Base-by-base conservation (phyloP, 2,329 filamentous ascomycete species). In the Diaporthe citriasiana region DNA sequence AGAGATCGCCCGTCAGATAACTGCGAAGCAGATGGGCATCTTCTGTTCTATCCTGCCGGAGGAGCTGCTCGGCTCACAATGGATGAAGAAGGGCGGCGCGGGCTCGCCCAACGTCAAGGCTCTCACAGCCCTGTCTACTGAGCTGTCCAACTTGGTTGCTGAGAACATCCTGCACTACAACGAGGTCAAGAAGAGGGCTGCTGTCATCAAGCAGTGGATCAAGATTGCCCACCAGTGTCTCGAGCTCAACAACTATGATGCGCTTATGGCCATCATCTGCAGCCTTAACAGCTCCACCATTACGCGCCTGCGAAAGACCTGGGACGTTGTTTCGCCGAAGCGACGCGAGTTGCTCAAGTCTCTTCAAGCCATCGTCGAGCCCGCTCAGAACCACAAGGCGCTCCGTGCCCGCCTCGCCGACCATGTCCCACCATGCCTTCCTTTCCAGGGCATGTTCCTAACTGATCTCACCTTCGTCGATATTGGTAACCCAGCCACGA, bases 391-490 rank as follows among this genome's bases (percentile, higher is more conserved):
- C 85, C 96, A 98, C 84, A 94, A 95, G 76, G 91, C 93, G 15
- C 90, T 99, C 33, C 93, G 97, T 59, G 91, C 93, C 73, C 92
- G 94, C 57, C 90, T 99, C 4, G 92, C 96, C 78, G 93, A 94
- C 78, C 94, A 97, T 71, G 92, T 97, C 0, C 94, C 95, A 1
- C 96, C 97, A 7, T 99, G 97, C 81, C 88, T 99, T 70, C 97
- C 97, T 0, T 99, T 98, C 82, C 90, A 99, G 3, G 97, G 97
- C 76, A 97, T 97, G 84, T 98, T 98, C 82, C 88, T 99, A 51
- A 99, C 97, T 0, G 97, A 99, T 81, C 87, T 99, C 50, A 98
- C 95, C 0, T 98, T 99, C 83, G 93, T 98, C 71, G 95, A 98
- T 81, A 95, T 96, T 77, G 97, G 97, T 76, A 98, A 98, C 82